These are phyloP conservation scores for Zygosaccharomyces siamensis DNA, from an alignment of 805 yeast species.

Conservation along the genomic window DNA sequence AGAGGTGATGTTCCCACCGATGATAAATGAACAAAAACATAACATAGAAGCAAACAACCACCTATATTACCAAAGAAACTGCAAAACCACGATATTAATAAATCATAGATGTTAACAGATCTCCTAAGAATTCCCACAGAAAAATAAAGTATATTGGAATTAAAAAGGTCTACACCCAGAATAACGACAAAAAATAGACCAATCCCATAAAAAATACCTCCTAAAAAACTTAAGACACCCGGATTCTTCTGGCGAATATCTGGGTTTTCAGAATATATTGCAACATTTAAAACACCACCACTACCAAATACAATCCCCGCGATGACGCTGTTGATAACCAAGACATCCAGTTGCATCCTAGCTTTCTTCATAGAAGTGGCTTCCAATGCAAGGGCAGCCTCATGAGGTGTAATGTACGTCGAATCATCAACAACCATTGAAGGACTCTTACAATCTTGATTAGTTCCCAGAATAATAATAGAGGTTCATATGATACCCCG, in stretches of 20 bases:
- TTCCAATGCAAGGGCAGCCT: conserved; percentile 76
- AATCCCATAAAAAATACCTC: conserved; percentile 61
- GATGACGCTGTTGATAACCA: conserved; percentile 58
- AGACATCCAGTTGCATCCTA: conserved; percentile 54
- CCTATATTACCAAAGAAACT: conserved; percentile 66
- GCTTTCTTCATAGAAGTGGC: conserved; percentile 84
- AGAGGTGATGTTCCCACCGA: conserved; percentile 41
- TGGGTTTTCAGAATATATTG: conserved; percentile 50
- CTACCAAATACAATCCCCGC: conserved; percentile 67
- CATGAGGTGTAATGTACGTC: conserved; percentile 67
- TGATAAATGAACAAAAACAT: conserved; percentile 55
- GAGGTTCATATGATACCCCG: background rate
- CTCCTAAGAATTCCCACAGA: conserved; percentile 64
- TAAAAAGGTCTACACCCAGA: conserved; percentile 71
- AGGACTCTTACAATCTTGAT: background rate
- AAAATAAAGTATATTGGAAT: conserved; percentile 68
- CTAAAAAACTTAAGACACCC: conserved; percentile 50
- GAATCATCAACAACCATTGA: conserved; percentile 41
- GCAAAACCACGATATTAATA: conserved; percentile 58
- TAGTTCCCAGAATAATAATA: background rate
- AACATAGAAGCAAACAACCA: conserved; percentile 60
- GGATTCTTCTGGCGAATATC: conserved; percentile 40
- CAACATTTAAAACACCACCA: conserved; percentile 67
- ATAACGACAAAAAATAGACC: conserved; percentile 72
- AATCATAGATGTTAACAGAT: conserved; percentile 62